phyloP scores from a whole-genome alignment of 1,139 yeast species.

The Arxiozyma bovina region DNA sequence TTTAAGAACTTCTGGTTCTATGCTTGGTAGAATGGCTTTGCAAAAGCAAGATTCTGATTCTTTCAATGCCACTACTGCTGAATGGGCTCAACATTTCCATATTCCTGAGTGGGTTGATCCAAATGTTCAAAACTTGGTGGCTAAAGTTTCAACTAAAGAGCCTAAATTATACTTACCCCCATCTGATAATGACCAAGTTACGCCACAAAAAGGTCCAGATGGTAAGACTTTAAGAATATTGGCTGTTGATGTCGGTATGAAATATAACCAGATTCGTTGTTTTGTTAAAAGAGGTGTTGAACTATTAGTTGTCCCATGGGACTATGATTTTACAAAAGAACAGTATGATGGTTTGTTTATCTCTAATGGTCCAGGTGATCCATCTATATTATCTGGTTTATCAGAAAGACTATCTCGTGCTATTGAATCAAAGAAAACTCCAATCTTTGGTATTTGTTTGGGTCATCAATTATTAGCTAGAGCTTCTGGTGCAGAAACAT shows the following conservation, averaged over 20 bases:
- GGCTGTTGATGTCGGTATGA: conserved; percentile 97
- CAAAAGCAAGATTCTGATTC: conserved; percentile 42
- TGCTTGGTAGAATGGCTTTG: conserved; percentile 73
- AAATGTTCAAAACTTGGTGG: conserved; percentile 82
- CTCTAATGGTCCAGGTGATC: conserved; percentile 99
- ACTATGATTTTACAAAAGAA: conserved; percentile 71
- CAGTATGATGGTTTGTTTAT: conserved; percentile 89
- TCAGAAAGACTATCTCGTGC: conserved; percentile 44
- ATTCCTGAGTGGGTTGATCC: conserved; percentile 91
- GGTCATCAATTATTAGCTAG: conserved; percentile 97
- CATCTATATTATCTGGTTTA: conserved; percentile 58
- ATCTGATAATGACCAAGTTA: conserved; percentile 41
- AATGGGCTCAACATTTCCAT: conserved; percentile 60
- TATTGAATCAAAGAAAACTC: conserved; percentile 57
- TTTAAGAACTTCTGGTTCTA: conserved; percentile 86
- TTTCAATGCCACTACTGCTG: conserved; percentile 35
- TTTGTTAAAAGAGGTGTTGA: conserved; percentile 95
- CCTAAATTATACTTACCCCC: conserved; percentile 65
- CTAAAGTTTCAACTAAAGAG: conserved; percentile 70
- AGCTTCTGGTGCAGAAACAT: conserved; percentile 89
- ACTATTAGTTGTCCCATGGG: conserved; percentile 92
- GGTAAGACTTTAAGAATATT: conserved; percentile 76
- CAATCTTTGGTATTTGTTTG: conserved; percentile 93
- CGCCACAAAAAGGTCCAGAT: conserved; percentile 42
- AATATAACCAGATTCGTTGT: conserved; percentile 94